phyloP scores from a whole-genome alignment of 164 flowering plant species.

The Chloranthus sessilifolius region DNA sequence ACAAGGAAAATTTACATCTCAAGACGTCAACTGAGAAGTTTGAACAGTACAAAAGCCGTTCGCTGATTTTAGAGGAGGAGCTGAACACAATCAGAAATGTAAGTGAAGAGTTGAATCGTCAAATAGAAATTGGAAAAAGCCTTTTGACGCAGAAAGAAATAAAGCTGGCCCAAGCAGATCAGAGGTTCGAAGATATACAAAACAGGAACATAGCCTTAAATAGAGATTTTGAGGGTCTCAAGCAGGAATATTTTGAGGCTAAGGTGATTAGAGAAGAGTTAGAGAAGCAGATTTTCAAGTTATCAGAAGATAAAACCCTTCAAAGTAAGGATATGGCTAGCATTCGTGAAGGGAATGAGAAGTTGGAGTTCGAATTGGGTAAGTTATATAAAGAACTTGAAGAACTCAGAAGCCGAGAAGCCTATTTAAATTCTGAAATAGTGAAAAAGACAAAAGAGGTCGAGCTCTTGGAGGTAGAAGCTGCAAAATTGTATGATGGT shows the following conservation, averaged over 20 bases:
- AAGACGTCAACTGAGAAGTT: constrained; percentile 33
- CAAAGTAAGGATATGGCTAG: constrained; percentile 36
- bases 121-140: constrained; percentile 26
- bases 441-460: constrained; percentile 37
- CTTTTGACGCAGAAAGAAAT: constrained; percentile 32
- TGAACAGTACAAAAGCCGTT: not conserved
- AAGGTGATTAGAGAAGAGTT: constrained; percentile 22
- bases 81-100: constrained; percentile 27
- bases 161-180: constrained; percentile 36
- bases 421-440: constrained; percentile 43
- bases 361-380: constrained; percentile 36
- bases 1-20: constrained; percentile 36
- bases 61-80: constrained; percentile 22
- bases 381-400: constrained; percentile 35
- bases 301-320: constrained; percentile 22
- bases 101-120: constrained; percentile 30
- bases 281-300: constrained; percentile 32
- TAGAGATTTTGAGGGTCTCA: no score
- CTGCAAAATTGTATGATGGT: constrained; percentile 59
- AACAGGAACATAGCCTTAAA: constrained; percentile 30
- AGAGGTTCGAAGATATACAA: constrained; percentile 35
- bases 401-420: constrained; percentile 43
- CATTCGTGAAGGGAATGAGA: constrained; percentile 38
- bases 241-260: constrained; percentile 33
- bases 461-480: constrained; percentile 70